A percentile compares a stretch with the other conserved stretches of the same genome.
These are phyloP conservation scores for Avena atlantica DNA, from an alignment of 176 grass and related monocot species.

Conservation along the genomic window DNA sequence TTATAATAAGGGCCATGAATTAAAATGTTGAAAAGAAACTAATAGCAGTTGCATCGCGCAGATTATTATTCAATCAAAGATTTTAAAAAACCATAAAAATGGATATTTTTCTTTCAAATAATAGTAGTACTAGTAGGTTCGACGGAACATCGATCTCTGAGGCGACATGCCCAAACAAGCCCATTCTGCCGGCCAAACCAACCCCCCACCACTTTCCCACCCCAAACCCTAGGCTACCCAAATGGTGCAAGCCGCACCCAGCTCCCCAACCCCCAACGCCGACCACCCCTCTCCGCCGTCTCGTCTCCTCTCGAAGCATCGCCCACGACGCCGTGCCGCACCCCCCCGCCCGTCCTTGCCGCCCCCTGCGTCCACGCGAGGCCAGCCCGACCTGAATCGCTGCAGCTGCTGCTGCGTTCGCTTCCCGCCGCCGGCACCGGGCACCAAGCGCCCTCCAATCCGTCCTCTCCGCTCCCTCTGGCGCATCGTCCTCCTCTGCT, in stretches of 20 bases:
- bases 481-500: constrained; percentile 81
- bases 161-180: not conserved
- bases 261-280: constrained; percentile 7
- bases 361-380: constrained; percentile 25
- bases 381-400: constrained; percentile 53
- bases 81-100: no score
- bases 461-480: constrained; percentile 68
- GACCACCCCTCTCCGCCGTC: constrained; percentile 36
- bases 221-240: constrained; percentile 42
- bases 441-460: constrained; percentile 46
- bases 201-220: not conserved
- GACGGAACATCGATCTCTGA: not conserved
- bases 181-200: not conserved
- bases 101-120: not conserved
- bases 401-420: constrained; percentile 67
- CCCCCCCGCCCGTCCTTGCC: constrained; percentile 16
- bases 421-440: constrained; percentile 47
- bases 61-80: no score
- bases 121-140: not conserved
- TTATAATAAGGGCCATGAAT: no score
- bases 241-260: constrained; percentile 39
- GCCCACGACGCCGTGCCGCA: constrained; percentile 45
- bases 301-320: constrained; percentile 54
- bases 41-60: no score
- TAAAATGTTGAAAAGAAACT: no score